Evolutionary conservation across 345 rosid species (phyloP).

Genomic region (Citrus glauca): DNA sequence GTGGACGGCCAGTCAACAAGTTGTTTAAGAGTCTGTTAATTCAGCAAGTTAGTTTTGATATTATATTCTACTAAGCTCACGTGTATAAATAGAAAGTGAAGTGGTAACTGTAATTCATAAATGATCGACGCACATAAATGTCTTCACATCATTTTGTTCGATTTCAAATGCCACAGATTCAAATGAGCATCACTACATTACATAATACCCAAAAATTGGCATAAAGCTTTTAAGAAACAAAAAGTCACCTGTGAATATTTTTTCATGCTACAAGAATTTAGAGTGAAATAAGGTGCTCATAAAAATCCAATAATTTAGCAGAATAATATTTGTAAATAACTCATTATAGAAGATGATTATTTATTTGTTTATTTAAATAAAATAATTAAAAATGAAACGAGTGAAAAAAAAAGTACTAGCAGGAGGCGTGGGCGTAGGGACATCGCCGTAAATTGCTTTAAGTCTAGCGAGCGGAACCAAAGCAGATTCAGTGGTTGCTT

Average conservation of each 20-base stretch:
- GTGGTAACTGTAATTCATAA: neutral
- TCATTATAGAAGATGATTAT: neutral
- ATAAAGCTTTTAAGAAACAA: no score
- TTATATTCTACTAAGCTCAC: neutral
- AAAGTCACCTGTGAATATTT: neutral
- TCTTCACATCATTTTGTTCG: neutral
- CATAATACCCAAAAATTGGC: no score
- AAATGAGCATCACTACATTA: no score
- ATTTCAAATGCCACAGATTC: no score
- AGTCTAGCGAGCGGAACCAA: slow-evolving; percentile 65
- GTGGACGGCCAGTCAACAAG: neutral
- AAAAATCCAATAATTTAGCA: no score
- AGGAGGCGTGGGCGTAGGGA: slow-evolving; percentile 11
- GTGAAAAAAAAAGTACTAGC: slow-evolving; percentile 27
- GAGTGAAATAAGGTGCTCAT: no score
- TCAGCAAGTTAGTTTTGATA: neutral
- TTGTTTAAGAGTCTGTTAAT: neutral
- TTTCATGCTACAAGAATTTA: neutral
- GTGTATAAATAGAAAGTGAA: neutral
- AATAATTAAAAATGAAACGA: no score
- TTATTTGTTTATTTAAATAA: no score
- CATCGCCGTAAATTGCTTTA: slow-evolving; percentile 72
- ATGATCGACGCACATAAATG: neutral
- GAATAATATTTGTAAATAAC: neutral
- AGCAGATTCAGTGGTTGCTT: slow-evolving; percentile 49